Evolutionary conservation across 2,329 filamentous ascomycete genomes (phyloP).

Genomic region (Talaromyces sp.): DNA sequence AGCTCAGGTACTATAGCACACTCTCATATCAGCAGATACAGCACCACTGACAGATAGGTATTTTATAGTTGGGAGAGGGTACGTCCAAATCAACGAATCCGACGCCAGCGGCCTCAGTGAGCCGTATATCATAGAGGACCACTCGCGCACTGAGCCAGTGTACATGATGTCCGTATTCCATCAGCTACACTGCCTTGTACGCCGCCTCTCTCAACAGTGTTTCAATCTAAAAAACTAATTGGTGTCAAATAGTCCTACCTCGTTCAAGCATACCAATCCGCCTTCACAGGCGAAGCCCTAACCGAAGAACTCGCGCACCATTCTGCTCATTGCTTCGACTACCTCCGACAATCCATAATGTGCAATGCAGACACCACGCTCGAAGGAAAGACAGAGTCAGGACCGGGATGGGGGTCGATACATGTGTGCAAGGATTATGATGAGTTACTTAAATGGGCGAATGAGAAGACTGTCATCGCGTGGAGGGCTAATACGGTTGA

Average conservation of each 20-base stretch:
- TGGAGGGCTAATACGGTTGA: conserved; percentile 12
- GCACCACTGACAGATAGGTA: background rate
- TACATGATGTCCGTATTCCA: conserved; percentile 16
- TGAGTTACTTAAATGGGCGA: conserved; percentile 6
- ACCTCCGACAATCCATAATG: conserved; percentile 11
- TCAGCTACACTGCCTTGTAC: conserved; percentile 9
- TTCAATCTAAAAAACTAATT: background rate
- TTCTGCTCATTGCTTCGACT: conserved; percentile 11
- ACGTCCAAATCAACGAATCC: background rate
- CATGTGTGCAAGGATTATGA: conserved; percentile 11
- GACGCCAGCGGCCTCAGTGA: background rate
- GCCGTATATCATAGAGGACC: conserved; percentile 5
- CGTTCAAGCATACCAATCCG: conserved; percentile 13
- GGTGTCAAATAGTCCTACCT: conserved; percentile 4
- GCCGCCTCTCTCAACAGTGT: background rate
- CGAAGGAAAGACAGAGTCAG: conserved; percentile 3
- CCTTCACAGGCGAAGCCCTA: background rate
- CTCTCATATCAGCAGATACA: background rate
- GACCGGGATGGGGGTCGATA: conserved; percentile 6
- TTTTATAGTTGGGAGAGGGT: conserved; percentile 3
- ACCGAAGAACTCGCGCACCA: conserved; percentile 13
- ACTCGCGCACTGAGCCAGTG: background rate
- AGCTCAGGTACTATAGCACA: background rate
- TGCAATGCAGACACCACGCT: conserved; percentile 7
- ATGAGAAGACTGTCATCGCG: conserved; percentile 1